These are phyloP conservation scores for Aspergillus sp. DNA, from an alignment of 2,329 filamentous ascomycete genomes.

Conservation along the genomic window DNA sequence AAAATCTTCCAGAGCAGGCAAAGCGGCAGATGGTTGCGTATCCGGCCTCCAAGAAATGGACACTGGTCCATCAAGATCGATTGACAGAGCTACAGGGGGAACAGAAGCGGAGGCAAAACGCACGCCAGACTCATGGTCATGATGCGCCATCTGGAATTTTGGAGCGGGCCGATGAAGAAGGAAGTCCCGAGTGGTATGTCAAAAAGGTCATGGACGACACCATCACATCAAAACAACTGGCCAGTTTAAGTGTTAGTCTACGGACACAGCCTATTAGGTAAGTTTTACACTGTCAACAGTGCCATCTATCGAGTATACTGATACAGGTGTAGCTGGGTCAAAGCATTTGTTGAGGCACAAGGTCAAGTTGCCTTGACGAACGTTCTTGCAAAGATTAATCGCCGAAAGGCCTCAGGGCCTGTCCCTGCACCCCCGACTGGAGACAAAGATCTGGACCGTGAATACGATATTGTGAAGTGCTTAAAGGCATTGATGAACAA, in stretches of 20 bases:
- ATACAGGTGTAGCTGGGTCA: constrained; percentile 67
- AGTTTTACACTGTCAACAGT: constrained; percentile 4
- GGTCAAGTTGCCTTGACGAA: constrained; percentile 95
- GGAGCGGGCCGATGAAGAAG: constrained; percentile 83
- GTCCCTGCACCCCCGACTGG: constrained; percentile 56
- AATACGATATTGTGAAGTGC: constrained; percentile 98
- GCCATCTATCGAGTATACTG: not conserved
- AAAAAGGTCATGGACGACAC: constrained; percentile 94
- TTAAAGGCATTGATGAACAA: constrained; percentile 98
- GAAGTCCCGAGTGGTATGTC: constrained; percentile 96
- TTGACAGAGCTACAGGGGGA: constrained; percentile 92
- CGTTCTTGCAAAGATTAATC: constrained; percentile 87
- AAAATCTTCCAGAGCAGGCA: constrained; percentile 92
- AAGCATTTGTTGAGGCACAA: constrained; percentile 93
- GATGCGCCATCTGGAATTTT: constrained; percentile 63
- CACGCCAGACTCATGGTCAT: constrained; percentile 63
- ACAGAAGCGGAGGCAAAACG: constrained; percentile 76
- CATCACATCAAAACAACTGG: constrained; percentile 84
- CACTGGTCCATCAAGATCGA: constrained; percentile 88
- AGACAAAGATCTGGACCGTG: constrained; percentile 80
- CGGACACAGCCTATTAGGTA: constrained; percentile 86
- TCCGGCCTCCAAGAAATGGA: constrained; percentile 94
- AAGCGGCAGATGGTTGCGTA: constrained; percentile 95
- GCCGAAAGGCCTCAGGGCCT: constrained; percentile 71
- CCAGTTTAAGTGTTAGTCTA: constrained; percentile 88